Evolutionary conservation across 441 rosid genomes (phyloP).

Genomic region (Breynia disticha): DNA sequence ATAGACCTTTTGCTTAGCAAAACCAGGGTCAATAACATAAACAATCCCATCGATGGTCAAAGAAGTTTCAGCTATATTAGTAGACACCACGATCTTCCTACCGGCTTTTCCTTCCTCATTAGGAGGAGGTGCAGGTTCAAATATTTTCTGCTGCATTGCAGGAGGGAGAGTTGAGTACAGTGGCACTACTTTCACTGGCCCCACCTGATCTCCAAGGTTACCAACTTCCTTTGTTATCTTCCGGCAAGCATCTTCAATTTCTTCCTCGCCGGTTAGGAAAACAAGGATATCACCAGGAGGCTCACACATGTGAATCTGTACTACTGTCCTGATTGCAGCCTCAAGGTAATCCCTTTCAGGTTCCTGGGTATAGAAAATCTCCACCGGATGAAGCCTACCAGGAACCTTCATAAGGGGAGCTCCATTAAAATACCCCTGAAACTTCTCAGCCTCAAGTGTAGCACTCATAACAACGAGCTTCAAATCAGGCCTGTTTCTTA

Average conservation of each 20-base stretch:
- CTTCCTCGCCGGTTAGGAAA: conserved; percentile 95
- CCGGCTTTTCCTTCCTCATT: conserved; percentile 78
- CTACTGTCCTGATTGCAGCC: conserved; percentile 88
- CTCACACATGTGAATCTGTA: conserved; percentile 81
- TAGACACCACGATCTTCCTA: conserved; percentile 90
- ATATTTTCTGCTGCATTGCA: conserved; percentile 91
- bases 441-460: conserved; percentile 95
- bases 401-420: conserved; percentile 99
- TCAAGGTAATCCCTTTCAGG: conserved; percentile 96
- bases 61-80: conserved; percentile 96
- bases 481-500: conserved; percentile 70
- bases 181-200: conserved; percentile 84
- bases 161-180: conserved; percentile 95
- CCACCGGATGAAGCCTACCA: conserved; percentile 95
- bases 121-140: conserved; percentile 96
- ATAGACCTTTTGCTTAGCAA: conserved; percentile 90
- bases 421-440: conserved; percentile 77
- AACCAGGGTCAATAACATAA: conserved; percentile 93
- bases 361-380: conserved; percentile 87
- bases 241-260: conserved; percentile 97
- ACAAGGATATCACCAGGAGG: conserved; percentile 88
- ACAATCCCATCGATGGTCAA: conserved; percentile 95
- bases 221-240: conserved; percentile 66
- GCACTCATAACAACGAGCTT: conserved; percentile 99
- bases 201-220: conserved; percentile 75